These are phyloP conservation scores for Pseudopediastrum boryanum DNA, from an alignment of 139 green algal species.

Conservation along the genomic window DNA sequence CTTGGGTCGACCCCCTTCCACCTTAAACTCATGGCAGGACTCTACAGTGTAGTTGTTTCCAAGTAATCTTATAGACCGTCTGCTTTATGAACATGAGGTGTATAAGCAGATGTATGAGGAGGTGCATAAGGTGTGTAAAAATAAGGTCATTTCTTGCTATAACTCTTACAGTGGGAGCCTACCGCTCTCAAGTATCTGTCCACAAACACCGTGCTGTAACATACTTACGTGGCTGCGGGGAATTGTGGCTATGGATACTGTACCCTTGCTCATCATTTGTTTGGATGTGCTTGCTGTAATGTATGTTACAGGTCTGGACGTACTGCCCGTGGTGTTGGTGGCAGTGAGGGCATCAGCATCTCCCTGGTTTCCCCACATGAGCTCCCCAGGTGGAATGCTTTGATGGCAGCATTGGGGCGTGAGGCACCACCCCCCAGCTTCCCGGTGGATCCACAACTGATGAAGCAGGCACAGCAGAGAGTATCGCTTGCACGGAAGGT, in stretches of 20 bases:
- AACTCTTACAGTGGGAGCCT: too few relatives aligned
- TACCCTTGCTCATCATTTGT: background rate
- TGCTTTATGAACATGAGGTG: too few relatives aligned
- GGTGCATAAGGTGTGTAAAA: too few relatives aligned
- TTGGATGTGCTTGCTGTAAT: background rate
- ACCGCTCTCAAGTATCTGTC: too few relatives aligned
- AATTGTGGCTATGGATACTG: background rate
- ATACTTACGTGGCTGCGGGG: background rate
- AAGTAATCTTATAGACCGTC: too few relatives aligned
- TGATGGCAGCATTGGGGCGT: slow-evolving; percentile 48
- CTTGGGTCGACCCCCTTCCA: too few relatives aligned
- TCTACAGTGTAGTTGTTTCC: too few relatives aligned
- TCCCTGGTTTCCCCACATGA: slow-evolving; percentile 76
- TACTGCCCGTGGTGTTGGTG: background rate
- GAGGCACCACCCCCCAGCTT: slow-evolving; percentile 64
- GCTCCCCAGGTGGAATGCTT: slow-evolving; percentile 51
- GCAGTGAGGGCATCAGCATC: background rate
- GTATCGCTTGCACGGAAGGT: slow-evolving; percentile 56
- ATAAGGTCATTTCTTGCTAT: too few relatives aligned
- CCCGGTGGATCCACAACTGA: slow-evolving; percentile 63
- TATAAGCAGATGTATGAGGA: too few relatives aligned
- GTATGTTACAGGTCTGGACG: background rate
- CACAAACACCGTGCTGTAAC: background rate
- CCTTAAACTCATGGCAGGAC: too few relatives aligned
- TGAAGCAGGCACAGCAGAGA: slow-evolving; percentile 32